Evolutionary conservation across 371 early-diverging fungal genomes (phyloP), one percentile per base, ranked within the genome.

Genomic region (Lichtheimia corymbifera): DNA sequence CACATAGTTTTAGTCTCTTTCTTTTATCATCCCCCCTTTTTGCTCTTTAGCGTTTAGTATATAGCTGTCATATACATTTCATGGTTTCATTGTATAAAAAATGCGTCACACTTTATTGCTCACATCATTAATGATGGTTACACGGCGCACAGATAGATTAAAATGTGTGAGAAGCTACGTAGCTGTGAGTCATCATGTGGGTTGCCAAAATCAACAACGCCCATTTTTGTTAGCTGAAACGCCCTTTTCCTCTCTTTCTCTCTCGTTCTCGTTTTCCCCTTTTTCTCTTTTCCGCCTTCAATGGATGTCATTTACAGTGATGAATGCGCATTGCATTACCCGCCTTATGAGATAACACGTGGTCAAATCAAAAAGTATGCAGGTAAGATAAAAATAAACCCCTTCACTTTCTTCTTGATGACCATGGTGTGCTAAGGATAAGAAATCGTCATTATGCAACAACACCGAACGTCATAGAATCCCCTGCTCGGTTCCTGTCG

Each of bases 241-340:
- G 35, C 35, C 35, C 4, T 9, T 56, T 13, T 45, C 15, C 43
- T 22, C 22, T 18, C 42, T 2, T 2, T 22, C 22, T 22, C 22
- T 2, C 22, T 22, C 22, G 27, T 22, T 2, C 22, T 22, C 22
- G 27, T 22, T 44, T 56, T 27, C 15, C 56, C 7, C n/a, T 40
- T 20, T 53, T 17, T 15, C 24, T 55, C 3, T 55, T 43, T 55
- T 30, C 40, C 17, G 3, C 15, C 3, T 44, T 5, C 3, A 20
- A 77, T 81, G 73, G 70, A 81, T 54, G 77, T 81, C 20, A 66
- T 78, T 53, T 78, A 81, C 59, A 65, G 64, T 42, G 68, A 72
- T 2, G 70, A 74, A n/a, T 78, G 73, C 22, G 57, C 74, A 18
- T 61, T 73, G 30, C 82, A 81, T 58, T 68, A 72, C 47, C 82